Percentiles rank a stretch among this genome's conserved stretches.
Conservation (phyloP, 1,139 yeast genomes). For the Geotrichum fermentans region DNA sequence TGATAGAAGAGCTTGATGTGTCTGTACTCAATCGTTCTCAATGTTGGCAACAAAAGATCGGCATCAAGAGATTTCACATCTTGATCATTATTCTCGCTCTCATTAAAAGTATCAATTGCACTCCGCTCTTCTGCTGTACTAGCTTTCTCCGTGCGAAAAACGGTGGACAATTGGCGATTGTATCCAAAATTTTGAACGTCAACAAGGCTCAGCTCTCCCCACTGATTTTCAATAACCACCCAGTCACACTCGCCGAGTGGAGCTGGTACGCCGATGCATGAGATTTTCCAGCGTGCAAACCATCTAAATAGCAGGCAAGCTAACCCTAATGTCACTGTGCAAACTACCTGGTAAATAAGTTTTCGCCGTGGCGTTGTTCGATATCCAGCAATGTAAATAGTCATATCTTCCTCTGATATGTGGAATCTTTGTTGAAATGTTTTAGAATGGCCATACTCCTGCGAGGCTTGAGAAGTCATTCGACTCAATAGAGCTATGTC, state of each 20-base stretch:
- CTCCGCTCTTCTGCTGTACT: slow-evolving; percentile 25
- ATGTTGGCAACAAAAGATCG: slow-evolving; percentile 65
- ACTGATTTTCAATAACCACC: slow-evolving; percentile 91
- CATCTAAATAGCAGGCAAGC: slow-evolving; percentile 72
- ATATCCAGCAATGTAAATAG: slow-evolving; percentile 91
- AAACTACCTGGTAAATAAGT: slow-evolving; percentile 49
- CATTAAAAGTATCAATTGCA: too few species aligned
- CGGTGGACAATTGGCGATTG: slow-evolving; percentile 65
- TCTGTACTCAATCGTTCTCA: slow-evolving; percentile 72
- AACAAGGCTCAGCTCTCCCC: slow-evolving; percentile 71
- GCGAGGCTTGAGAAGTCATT: slow-evolving; percentile 16
- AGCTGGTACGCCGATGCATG: slow-evolving; percentile 57
- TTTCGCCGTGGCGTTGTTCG: slow-evolving; percentile 48
- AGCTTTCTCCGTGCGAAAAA: slow-evolving; percentile 42
- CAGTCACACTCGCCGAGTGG: slow-evolving; percentile 83
- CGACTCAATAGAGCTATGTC: slow-evolving; percentile 22
- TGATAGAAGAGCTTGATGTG: slow-evolving; percentile 77
- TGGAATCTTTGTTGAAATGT: slow-evolving; percentile 69
- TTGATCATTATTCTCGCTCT: slow-evolving; percentile 28
- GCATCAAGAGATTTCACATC: slow-evolving; percentile 35
- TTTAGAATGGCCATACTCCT: slow-evolving; percentile 36
- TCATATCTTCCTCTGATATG: slow-evolving; percentile 91
- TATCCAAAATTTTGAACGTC: slow-evolving; percentile 55
- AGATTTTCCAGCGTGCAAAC: slow-evolving; percentile 74
- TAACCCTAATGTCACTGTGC: slow-evolving; percentile 61